Conservation (phyloP, 805 yeast genomes). For the Yamadazyma laniorum region DNA sequence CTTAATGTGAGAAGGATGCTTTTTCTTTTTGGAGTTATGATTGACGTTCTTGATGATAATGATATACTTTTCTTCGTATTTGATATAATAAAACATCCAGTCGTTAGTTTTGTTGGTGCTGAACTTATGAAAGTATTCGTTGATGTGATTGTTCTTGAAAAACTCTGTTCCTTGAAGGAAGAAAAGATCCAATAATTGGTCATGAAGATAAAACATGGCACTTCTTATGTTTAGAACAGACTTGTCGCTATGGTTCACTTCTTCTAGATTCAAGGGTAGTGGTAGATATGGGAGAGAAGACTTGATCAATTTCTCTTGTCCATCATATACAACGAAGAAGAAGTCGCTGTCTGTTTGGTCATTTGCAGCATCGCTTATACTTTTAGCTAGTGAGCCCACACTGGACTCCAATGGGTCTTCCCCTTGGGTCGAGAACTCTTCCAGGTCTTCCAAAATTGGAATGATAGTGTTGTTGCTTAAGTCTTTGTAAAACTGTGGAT, state of each 20-base stretch:
- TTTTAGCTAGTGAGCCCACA: slow-evolving; percentile 25
- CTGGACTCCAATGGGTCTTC: slow-evolving; percentile 27
- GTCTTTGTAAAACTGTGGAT: slow-evolving; percentile 21
- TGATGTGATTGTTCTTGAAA: slow-evolving; percentile 15
- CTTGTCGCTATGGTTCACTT: slow-evolving; percentile 8
- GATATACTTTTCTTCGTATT: slow-evolving; percentile 27
- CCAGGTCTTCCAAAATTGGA: slow-evolving; percentile 25
- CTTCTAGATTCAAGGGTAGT: slow-evolving; percentile 12
- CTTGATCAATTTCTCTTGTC: slow-evolving; percentile 21
- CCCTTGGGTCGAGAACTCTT: slow-evolving; percentile 10
- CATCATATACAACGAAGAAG: slow-evolving; percentile 36
- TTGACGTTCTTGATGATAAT: slow-evolving; percentile 36
- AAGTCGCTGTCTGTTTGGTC: slow-evolving; percentile 33
- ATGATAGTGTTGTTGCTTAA: slow-evolving; percentile 17
- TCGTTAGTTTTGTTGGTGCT: slow-evolving; percentile 35
- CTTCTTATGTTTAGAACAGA: slow-evolving; percentile 18
- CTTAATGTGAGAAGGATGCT: not conserved
- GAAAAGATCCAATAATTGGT: slow-evolving; percentile 34
- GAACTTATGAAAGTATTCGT: slow-evolving; percentile 42
- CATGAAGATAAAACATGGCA: slow-evolving; percentile 39
- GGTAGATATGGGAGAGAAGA: slow-evolving; percentile 40
- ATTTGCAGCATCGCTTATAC: slow-evolving; percentile 15
- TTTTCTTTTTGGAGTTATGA: slow-evolving; percentile 17
- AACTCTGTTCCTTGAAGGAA: slow-evolving; percentile 25
- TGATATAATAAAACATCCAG: slow-evolving; percentile 43